These are phyloP conservation scores for Beverwykella pulmonaria DNA, from an alignment of 495 filamentous ascomycete genomes.

Conservation along the genomic window DNA sequence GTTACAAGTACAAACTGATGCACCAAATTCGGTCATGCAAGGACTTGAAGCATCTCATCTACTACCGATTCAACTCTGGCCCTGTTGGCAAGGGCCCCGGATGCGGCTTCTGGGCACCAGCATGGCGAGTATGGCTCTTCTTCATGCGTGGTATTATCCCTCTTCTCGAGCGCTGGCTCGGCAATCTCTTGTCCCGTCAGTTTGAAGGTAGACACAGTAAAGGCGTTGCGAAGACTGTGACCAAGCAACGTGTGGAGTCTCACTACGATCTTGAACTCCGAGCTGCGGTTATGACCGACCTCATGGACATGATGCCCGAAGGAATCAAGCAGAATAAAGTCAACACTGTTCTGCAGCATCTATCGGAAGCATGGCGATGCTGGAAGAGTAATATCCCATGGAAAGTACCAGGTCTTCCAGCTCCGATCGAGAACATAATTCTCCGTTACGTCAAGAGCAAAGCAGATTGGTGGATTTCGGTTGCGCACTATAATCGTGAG, in stretches of 20 bases:
- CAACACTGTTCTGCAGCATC: conserved; percentile 94
- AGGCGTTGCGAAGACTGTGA: conserved; percentile 98
- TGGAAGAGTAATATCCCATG: conserved; percentile 99
- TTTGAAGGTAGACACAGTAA: conserved; percentile 99
- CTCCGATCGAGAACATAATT: conserved; percentile 98
- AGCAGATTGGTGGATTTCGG: conserved; percentile 99
- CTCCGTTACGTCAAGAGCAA: conserved; percentile 98
- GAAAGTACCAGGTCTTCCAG: conserved; percentile 96
- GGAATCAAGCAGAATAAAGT: conserved; percentile 99
- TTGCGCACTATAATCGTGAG: conserved; percentile 98
- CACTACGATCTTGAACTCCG: conserved; percentile 98
- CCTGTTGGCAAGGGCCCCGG: conserved; percentile 97
- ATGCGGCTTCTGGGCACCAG: conserved; percentile 98
- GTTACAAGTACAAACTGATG: conserved; percentile 99
- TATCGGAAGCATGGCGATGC: conserved; percentile 97
- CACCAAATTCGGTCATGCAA: conserved; percentile 99
- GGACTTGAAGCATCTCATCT: conserved; percentile 98
- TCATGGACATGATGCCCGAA: conserved; percentile 99
- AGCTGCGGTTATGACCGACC: conserved; percentile 96
- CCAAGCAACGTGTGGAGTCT: conserved; percentile 97
- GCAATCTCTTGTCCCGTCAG: conserved; percentile 93
- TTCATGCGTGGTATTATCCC: conserved; percentile 99
- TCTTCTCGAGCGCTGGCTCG: conserved; percentile 94
- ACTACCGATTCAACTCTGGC: conserved; percentile 98
- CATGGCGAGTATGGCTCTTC: conserved; percentile 99